Evolutionary conservation across 768 basidiomycete genomes (phyloP), one percentile per base, ranked within the genome.

Genomic region (Rhodotorula taiwanensis): DNA sequence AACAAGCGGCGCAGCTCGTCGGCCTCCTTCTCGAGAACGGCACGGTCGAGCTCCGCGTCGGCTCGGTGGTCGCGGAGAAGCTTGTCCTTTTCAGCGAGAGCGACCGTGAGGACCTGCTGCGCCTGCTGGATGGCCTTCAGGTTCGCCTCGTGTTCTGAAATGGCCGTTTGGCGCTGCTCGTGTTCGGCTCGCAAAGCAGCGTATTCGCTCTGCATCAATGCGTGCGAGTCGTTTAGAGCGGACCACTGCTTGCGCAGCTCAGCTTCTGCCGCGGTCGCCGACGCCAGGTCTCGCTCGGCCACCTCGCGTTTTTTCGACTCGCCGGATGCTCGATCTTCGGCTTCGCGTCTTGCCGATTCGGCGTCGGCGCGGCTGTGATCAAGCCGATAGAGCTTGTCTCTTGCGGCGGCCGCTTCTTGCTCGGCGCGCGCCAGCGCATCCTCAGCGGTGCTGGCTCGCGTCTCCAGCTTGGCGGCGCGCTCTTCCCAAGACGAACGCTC

Each of bases 41-140:
- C 91, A 13, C 90, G 83, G 74, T 97, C 92, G 2, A 91, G 88
- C 72, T 95, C 90, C 20, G 91, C 88, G 75, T 98, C 93, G 5
- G 87, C 87, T 58, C 87, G 86, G 71, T 92, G 88, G 74, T 95
- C 91, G 2, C 89, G 83, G 66, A 95, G 83, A 48, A 80, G 75
- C 39, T 81, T 77, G 61, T 94, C 90, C 76, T 89, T 89, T 76
- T 95, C 90, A 66, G 75, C 76, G 45, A 83, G 80, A 4, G 87
- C 84, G 62, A 86, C 82, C 65, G 79, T 81, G 52, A 89, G 79
- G 71, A 88, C 84, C 69, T 83, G 81, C 42, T 84, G 81, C 55
- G 85, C 74, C 16, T 75, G 71, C 62, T 87, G 86, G 0, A 83
- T 83, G 23, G 77, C 73, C 62, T 77, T 80, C 0, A 85, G 80